Conservation (phyloP, 2,329 filamentous ascomycete genomes). For the Hypoxylon sp. region DNA sequence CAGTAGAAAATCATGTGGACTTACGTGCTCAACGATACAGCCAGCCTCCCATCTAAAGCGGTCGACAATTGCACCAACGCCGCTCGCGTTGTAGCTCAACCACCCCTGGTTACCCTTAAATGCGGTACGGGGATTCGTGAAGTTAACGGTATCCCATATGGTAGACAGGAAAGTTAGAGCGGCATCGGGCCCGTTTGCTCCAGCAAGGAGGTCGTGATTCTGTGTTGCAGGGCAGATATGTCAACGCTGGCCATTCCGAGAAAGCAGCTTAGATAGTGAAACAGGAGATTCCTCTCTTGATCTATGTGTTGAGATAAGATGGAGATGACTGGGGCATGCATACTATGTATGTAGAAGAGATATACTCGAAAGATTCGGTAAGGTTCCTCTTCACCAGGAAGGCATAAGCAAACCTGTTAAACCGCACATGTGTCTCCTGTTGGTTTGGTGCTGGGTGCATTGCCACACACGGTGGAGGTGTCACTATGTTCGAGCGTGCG, state of each 20-base stretch:
- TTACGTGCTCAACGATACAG: slow-evolving; percentile 48
- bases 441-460: slow-evolving; percentile 40
- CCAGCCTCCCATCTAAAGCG: slow-evolving; percentile 45
- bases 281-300: background rate
- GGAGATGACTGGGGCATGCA: slow-evolving; percentile 6
- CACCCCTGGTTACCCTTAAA: slow-evolving; percentile 41
- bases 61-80: slow-evolving; percentile 42
- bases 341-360: slow-evolving; percentile 41
- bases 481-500: slow-evolving; percentile 20
- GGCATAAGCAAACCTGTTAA: slow-evolving; percentile 44
- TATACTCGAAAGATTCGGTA: slow-evolving; percentile 45
- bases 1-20: slow-evolving; percentile 2
- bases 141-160: slow-evolving; percentile 36
- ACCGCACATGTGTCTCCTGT: slow-evolving; percentile 40
- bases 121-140: slow-evolving; percentile 32
- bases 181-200: slow-evolving; percentile 37
- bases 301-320: background rate
- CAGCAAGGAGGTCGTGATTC: slow-evolving; percentile 45
- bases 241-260: background rate
- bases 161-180: slow-evolving; percentile 37
- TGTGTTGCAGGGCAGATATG: background rate
- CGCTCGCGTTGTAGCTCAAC: slow-evolving; percentile 38
- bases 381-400: slow-evolving; percentile 46
- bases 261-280: too few species aligned
- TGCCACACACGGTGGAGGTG: slow-evolving; percentile 43